Percentiles rank a stretch among this genome's conserved stretches.
Conservation (phyloP, 805 yeast species). For the Lachancea sp. region DNA sequence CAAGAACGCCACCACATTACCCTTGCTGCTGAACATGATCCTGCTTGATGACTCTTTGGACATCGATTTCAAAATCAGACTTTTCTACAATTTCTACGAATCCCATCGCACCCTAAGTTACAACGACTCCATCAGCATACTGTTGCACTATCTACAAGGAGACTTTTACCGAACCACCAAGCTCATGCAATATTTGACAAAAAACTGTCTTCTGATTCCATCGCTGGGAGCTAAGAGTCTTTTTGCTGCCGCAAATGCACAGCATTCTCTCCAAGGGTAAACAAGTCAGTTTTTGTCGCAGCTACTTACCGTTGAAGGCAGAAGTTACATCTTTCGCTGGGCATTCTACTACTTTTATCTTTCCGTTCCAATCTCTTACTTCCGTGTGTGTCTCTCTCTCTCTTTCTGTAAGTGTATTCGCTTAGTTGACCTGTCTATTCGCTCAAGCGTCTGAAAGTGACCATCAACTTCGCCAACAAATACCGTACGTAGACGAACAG, state of each 20-base stretch:
- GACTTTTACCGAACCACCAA: constrained; percentile 4
- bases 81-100: constrained; percentile 2
- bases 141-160: background rate
- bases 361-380: no score
- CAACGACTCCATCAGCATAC: constrained; percentile 3
- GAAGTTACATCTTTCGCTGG: no score
- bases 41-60: constrained; percentile 13
- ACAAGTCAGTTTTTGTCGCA: no score
- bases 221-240: constrained; percentile 4
- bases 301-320: no score
- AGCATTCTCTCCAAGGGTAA: no score
- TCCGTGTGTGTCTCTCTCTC: no score
- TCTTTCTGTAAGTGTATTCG: no score
- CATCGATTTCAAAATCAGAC: constrained; percentile 3
- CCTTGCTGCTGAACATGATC: constrained; percentile 23
- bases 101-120: constrained; percentile 2
- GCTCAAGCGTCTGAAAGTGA: no score
- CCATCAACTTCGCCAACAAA: no score
- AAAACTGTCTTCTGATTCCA: background rate
- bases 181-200: constrained; percentile 4
- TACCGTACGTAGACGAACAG: no score
- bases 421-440: no score
- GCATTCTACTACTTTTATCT: no score
- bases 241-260: background rate
- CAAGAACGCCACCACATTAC: constrained; percentile 17